Evolutionary conservation across 805 yeast species (phyloP).

Genomic region (Candida methanosorbosa): DNA sequence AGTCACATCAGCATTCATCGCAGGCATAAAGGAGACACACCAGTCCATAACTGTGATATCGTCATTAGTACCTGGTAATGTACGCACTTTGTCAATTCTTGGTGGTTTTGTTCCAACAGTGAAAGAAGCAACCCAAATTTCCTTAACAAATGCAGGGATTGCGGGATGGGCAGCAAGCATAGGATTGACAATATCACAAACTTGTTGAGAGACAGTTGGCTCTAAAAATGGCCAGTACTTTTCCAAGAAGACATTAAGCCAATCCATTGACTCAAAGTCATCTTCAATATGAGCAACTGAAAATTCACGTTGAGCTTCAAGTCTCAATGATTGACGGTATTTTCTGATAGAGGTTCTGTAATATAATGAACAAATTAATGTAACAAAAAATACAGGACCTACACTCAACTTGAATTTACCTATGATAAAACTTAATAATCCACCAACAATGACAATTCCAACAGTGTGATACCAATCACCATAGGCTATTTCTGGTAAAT

Average conservation of each 20-base stretch:
- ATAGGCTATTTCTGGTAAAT: slow-evolving; percentile 64
- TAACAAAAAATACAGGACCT: slow-evolving; percentile 73
- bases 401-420: slow-evolving; percentile 73
- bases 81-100: slow-evolving; percentile 81
- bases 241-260: slow-evolving; percentile 84
- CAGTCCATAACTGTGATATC: slow-evolving; percentile 98
- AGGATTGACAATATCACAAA: slow-evolving; percentile 79
- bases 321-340: slow-evolving; percentile 66
- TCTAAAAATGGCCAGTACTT: slow-evolving; percentile 90
- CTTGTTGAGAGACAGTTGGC: slow-evolving; percentile 81
- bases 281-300: slow-evolving; percentile 74
- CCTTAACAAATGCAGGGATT: slow-evolving; percentile 73
- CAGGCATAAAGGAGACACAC: slow-evolving; percentile 91
- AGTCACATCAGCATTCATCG: slow-evolving; percentile 74
- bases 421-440: slow-evolving; percentile 63
- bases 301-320: slow-evolving; percentile 78
- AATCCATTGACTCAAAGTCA: slow-evolving; percentile 90
- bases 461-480: slow-evolving; percentile 97
- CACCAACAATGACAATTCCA: slow-evolving; percentile 61
- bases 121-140: slow-evolving; percentile 78
- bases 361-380: slow-evolving; percentile 51
- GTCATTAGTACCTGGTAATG: slow-evolving; percentile 80
- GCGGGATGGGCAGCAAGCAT: slow-evolving; percentile 66
- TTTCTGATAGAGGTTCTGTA: slow-evolving; percentile 81
- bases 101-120: slow-evolving; percentile 96